A percentile compares a stretch with the other conserved stretches of the same genome.
Conservation (phyloP, 768 basidiomycete species). For the Hygrophorus russula region DNA sequence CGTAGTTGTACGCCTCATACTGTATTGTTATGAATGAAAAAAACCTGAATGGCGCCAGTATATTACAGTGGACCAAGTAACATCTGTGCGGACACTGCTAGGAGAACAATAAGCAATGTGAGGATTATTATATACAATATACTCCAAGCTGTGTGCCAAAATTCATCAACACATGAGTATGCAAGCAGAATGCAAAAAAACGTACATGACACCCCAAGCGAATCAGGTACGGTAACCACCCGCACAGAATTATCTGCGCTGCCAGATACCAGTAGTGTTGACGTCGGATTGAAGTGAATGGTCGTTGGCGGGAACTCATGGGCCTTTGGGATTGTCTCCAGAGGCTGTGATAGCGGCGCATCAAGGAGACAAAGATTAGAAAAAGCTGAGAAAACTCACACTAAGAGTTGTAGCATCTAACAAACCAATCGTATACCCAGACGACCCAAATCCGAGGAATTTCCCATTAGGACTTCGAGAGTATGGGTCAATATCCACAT, state of each 20-base stretch:
- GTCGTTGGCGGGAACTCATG: conserved; percentile 93
- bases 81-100: too few relatives aligned
- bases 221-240: conserved; percentile 60
- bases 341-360: conserved; percentile 43
- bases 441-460: conserved; percentile 76
- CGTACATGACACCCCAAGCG: conserved; percentile 42
- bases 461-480: conserved; percentile 62
- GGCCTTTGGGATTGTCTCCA: conserved; percentile 80
- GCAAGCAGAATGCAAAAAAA: conserved; percentile 7
- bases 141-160: too few relatives aligned
- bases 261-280: conserved; percentile 74
- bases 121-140: too few relatives aligned
- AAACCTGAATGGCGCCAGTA: too few relatives aligned
- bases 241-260: conserved; percentile 87
- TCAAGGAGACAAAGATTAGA: conserved; percentile 1
- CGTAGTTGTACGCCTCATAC: too few relatives aligned
- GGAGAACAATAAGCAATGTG: too few relatives aligned
- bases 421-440: conserved; percentile 77
- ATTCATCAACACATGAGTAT: neutral
- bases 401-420: conserved; percentile 68
- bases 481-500: neutral
- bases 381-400: conserved; percentile 32
- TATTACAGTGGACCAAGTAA: too few relatives aligned
- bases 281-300: conserved; percentile 77
- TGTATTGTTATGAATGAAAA: too few relatives aligned